Evolutionary conservation across 2,329 filamentous ascomycete genomes (phyloP), one percentile per base, ranked within the genome.

Genomic region (Zymoseptoria tritici): DNA sequence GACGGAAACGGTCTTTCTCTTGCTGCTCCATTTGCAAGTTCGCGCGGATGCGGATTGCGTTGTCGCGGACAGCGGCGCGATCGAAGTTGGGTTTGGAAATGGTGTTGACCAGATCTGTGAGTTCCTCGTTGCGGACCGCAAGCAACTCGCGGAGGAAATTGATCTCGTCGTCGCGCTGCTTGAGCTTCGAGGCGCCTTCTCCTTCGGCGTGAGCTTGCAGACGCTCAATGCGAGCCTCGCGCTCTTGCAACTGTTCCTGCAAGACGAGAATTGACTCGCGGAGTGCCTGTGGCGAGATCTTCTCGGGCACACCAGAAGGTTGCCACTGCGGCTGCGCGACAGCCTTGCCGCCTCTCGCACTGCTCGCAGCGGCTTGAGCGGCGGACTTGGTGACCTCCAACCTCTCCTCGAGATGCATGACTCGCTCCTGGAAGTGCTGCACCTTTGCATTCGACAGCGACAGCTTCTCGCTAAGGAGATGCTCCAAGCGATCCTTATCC

Each of bases 21-120:
- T 96, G 91, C 72, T 95, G 90, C 74, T 99, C 93, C 94, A 99
- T 99, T 73, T 97, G 91, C 42, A 99, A 80, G 70, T 96, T 97
- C 13, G 94, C 90, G 72, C 91, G 90, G 62, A 99, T 86, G 57
- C 94, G 88, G 67, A 97, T 97, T 42, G 91, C 90, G 5, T 92
- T 91, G 72, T 97, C 92, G 68, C 89, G 90, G 64, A 97, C 89
- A 5, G 84, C 82, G 63, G 91, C 85, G 59, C 85, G 84, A 73
- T 97, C 87, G 72, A 90, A 94, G 21, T 66, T 68, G 4, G 91
- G 87, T 63, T 86, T 81, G 2, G 88, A 87, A 26, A 97, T 81
- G 5, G 89, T 86, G 55, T 82, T 82, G 71, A 97, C 93, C 62
- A 99, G 90, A 72, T 99, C 94, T 67, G 93, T 88, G 4, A 99